Base-by-base conservation (phyloP, 1,139 yeast species). In the Candida buenavistaensis region DNA sequence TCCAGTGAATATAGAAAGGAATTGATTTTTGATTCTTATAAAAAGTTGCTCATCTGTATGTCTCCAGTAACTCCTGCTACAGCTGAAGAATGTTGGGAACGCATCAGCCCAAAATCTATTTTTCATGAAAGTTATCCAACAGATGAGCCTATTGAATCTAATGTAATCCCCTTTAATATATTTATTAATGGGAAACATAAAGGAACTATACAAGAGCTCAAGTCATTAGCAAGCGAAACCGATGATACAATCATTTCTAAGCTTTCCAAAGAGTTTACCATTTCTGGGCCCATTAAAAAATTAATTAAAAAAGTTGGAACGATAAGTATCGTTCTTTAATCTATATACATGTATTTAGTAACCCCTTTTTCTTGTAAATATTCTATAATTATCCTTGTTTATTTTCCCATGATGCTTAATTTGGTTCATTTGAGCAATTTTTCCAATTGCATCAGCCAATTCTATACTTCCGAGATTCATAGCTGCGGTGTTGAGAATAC, bases 1-100 rank as follows among this genome's bases (percentile, higher is more conserved):
- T 40, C 48, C 2, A 37, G 49, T 4, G 26, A 52, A 11, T 55
- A 62, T 9, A 53, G 56, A 6, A 50, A 67, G 1, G 54, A 51
- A 1, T 60, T 59, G 28, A 52, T 51, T 42, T 49, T 44, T 34
- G 73, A 75, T 33, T 63, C 78, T 1, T 72, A 72, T 42, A 65
- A 70, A 46, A 78, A 75, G 34, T 60, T 90, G 10, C 50, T 86
- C 26, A 62, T 75, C 11, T 52, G 76, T 7, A 75, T 82, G 64
- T 65, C 89, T 0, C 95, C 95, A 1, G 82, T 88, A 1, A 75
- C 86, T 0, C 98, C 98, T 0, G 75, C 82, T 10, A 72, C 80
- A 5, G 77, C 90, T 1, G 97, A 90, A 51, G 97, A 92, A 57
- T 73, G 84, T 26, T 83, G 94, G 82, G 86, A 82, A 41, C 46